Percentiles rank a stretch among this genome's conserved stretches.
Evolutionary conservation across 129 eudicot species (phyloP).

Genomic region (Calendula officinalis): DNA sequence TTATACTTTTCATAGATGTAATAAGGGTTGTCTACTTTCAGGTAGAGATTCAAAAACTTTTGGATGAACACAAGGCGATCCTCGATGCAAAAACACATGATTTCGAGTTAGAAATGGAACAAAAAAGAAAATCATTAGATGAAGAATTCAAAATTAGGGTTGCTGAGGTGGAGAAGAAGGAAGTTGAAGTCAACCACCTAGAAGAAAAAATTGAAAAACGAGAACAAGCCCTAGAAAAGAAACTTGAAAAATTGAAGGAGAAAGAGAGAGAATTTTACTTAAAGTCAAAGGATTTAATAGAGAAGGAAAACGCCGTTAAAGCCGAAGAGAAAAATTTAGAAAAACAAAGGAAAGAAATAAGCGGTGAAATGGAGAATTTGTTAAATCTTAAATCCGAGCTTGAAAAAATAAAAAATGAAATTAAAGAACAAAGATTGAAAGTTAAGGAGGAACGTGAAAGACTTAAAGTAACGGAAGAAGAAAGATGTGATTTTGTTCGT

Average conservation of each 20-base stretch:
- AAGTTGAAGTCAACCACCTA: slow-evolving; percentile 58
- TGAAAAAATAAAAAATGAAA: slow-evolving; percentile 50
- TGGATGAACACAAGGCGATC: slow-evolving; percentile 75
- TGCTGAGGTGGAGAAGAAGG: slow-evolving; percentile 64
- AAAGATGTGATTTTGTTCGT: slow-evolving; percentile 59
- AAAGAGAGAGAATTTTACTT: slow-evolving; percentile 63
- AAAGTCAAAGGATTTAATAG: slow-evolving; percentile 67
- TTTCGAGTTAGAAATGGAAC: slow-evolving; percentile 74
- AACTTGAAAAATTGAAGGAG: slow-evolving; percentile 67
- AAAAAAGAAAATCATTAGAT: slow-evolving; percentile 56
- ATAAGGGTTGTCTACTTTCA: slow-evolving; percentile 35
- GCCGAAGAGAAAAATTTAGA: slow-evolving; percentile 69
- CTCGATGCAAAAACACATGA: slow-evolving; percentile 57
- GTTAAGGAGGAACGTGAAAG: slow-evolving; percentile 57
- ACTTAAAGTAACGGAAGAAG: slow-evolving; percentile 79
- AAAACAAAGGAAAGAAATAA: slow-evolving; percentile 58
- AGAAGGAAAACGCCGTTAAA: slow-evolving; percentile 67
- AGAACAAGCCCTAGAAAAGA: slow-evolving; percentile 88
- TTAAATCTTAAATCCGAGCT: slow-evolving; percentile 61
- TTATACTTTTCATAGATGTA: not conserved
- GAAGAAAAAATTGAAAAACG: slow-evolving; percentile 73
- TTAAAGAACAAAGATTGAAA: slow-evolving; percentile 50
- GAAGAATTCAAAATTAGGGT: slow-evolving; percentile 60
- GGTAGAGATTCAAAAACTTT: slow-evolving; percentile 80
- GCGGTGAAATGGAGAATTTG: slow-evolving; percentile 59